Conservation (phyloP, 306 rosid species). For the Lathyrus aphaca region DNA sequence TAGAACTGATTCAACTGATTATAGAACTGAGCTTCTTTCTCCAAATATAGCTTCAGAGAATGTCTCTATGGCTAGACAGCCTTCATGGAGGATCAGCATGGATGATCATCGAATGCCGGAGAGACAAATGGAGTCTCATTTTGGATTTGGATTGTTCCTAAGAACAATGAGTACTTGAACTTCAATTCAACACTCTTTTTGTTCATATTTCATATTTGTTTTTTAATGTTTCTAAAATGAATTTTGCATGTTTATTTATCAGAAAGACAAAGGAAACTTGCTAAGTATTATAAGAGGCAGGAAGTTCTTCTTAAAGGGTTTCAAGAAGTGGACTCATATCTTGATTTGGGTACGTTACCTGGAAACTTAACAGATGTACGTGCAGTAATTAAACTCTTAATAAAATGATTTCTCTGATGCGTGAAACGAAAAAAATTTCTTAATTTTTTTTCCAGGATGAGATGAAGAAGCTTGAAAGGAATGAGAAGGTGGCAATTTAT, state of each 20-base stretch:
- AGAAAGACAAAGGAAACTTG: conserved; percentile 69
- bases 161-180: conserved; percentile 53
- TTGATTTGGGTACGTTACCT: conserved; percentile 62
- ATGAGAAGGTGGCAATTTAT: conserved; percentile 70
- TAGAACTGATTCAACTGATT: conserved; percentile 60
- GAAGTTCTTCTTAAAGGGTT: conserved; percentile 71
- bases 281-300: conserved; percentile 81
- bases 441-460: conserved; percentile 52
- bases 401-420: background rate
- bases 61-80: conserved; percentile 52
- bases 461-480: conserved; percentile 51
- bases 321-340: conserved; percentile 68
- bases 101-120: conserved; percentile 62
- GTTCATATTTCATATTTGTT: background rate
- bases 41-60: conserved; percentile 52
- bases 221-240: conserved; percentile 21
- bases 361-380: conserved; percentile 61
- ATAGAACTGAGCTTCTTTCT: conserved; percentile 74
- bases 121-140: conserved; percentile 52
- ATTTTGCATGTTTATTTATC: conserved; percentile 18
- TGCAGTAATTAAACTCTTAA: background rate
- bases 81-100: conserved; percentile 86
- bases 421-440: background rate
- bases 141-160: conserved; percentile 56
- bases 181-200: background rate